These are phyloP conservation scores for Chaetomiaceae sp. DNA, from an alignment of 2,329 filamentous ascomycete genomes.

Conservation along the genomic window DNA sequence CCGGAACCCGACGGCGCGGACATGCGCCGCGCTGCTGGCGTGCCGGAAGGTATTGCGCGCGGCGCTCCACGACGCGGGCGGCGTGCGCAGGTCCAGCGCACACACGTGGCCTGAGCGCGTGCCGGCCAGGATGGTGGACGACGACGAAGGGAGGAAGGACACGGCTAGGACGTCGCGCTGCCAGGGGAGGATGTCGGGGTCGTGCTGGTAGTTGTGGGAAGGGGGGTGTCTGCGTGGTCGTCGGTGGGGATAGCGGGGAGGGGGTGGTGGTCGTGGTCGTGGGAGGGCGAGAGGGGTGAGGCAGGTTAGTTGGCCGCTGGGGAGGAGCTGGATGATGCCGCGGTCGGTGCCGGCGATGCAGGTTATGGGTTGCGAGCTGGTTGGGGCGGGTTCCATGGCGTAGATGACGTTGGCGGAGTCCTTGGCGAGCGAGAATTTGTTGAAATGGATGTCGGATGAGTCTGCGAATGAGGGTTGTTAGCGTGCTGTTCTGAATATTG, in stretches of 20 bases:
- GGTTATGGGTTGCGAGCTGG: constrained; percentile 33
- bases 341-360: constrained; percentile 44
- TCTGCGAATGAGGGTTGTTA: background rate
- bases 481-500: no score
- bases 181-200: constrained; percentile 14
- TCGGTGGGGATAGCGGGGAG: background rate
- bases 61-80: constrained; percentile 16
- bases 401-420: constrained; percentile 26
- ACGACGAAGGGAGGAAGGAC: constrained; percentile 35
- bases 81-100: constrained; percentile 40
- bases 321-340: constrained; percentile 40
- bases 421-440: background rate
- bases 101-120: constrained; percentile 43
- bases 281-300: constrained; percentile 26
- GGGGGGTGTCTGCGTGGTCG: background rate
- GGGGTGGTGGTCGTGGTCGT: no score
- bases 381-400: constrained; percentile 37
- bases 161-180: constrained; percentile 41
- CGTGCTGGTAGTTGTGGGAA: background rate
- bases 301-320: constrained; percentile 30
- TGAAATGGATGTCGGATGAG: no score
- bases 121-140: constrained; percentile 39
- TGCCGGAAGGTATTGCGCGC: constrained; percentile 27
- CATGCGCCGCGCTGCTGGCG: constrained; percentile 35
- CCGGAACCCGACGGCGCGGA: constrained; percentile 43